Evolutionary conservation across 129 eudicot species (phyloP).

Genomic region (Sambucus nigra): DNA sequence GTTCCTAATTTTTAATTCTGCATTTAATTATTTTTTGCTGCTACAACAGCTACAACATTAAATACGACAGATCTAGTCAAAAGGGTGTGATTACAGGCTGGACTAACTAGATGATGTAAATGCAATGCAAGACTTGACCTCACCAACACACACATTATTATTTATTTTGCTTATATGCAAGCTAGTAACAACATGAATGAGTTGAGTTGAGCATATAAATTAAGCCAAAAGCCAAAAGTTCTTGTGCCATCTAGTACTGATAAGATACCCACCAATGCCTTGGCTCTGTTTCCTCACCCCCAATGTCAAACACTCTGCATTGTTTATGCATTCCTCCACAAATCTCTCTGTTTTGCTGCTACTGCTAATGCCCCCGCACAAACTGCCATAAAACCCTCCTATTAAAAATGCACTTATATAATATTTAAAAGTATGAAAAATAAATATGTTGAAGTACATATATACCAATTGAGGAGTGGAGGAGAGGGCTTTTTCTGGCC

Average conservation of each 20-base stretch:
- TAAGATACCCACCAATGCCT: conserved; percentile 78
- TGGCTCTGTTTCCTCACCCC: conserved; percentile 78
- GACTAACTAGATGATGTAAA: too few species aligned
- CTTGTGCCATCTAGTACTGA: conserved; percentile 90
- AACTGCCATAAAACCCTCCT: conserved; percentile 38
- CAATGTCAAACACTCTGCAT: conserved; percentile 63
- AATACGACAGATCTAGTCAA: too few species aligned
- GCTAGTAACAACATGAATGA: too few species aligned
- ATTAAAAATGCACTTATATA: not conserved
- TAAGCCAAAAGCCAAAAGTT: conserved; percentile 85
- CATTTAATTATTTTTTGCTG: too few species aligned
- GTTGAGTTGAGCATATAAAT: not conserved
- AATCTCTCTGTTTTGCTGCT: conserved; percentile 65
- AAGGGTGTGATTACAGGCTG: too few species aligned
- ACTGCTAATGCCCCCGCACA: conserved; percentile 28
- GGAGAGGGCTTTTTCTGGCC: conserved; percentile 70
- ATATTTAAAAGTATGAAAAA: not conserved
- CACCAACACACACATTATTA: not conserved
- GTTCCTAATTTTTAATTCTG: too few species aligned
- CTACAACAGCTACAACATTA: too few species aligned
- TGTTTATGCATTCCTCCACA: conserved; percentile 74
- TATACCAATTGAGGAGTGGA: conserved; percentile 50
- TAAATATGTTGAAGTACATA: not conserved
- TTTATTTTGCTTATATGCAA: too few species aligned
- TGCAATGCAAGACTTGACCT: too few species aligned